Conservation (phyloP, 306 rosid species). For the Prunus mira region DNA sequence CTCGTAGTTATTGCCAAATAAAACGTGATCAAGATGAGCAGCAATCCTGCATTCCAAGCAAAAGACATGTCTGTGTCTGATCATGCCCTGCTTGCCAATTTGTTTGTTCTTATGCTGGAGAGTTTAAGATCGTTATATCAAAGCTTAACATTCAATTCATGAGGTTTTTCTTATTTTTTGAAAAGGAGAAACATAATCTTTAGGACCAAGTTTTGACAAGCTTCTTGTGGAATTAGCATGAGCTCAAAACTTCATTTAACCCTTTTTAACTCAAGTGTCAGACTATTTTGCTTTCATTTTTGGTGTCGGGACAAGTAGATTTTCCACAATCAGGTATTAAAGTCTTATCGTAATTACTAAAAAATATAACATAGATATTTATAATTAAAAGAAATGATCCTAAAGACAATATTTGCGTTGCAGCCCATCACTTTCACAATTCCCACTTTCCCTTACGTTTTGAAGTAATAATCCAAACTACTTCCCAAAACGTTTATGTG, state of each 20-base stretch:
- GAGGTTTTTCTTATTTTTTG: slow-evolving; percentile 45
- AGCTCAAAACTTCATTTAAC: slow-evolving; percentile 45
- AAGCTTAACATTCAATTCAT: slow-evolving; percentile 88
- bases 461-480: neutral
- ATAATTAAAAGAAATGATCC: neutral
- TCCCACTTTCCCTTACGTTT: neutral
- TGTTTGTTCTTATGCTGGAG: slow-evolving; percentile 19
- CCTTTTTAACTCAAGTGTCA: neutral
- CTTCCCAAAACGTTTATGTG: slow-evolving; percentile 13
- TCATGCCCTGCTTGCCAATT: slow-evolving; percentile 11
- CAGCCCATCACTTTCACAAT: neutral
- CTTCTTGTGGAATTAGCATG: slow-evolving; percentile 65
- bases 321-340: slow-evolving; percentile 23
- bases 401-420: neutral
- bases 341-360: no score
- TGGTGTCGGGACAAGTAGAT: slow-evolving; percentile 40
- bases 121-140: slow-evolving; percentile 35
- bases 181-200: neutral
- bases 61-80: slow-evolving; percentile 52
- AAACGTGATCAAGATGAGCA: slow-evolving; percentile 91
- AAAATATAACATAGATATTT: no score
- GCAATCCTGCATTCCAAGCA: slow-evolving; percentile 83
- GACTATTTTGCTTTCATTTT: no score
- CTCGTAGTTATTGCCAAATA: slow-evolving; percentile 92
- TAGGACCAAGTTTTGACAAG: neutral